Conservation (phyloP, 1,284 basidiomycete genomes). For the Moesziomyces globuligerus region DNA sequence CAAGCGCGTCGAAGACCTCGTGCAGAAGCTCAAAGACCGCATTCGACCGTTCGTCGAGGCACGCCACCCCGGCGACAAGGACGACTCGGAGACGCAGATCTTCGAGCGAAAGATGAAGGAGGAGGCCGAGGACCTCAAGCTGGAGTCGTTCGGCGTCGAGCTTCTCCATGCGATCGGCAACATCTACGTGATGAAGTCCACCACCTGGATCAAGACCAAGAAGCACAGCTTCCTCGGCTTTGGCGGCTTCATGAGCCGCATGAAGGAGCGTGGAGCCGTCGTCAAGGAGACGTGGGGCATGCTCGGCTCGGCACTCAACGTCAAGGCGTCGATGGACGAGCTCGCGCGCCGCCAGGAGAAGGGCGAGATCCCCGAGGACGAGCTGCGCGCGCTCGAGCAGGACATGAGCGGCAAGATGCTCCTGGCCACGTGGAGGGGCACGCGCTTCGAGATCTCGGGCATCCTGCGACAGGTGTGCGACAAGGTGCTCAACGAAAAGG, state of each 20-base stretch:
- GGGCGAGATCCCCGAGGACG: conserved; percentile 82
- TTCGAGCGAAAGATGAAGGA: conserved; percentile 79
- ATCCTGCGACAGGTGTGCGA: conserved; percentile 64
- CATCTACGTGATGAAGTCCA: conserved; percentile 91
- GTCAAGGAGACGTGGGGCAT: conserved; percentile 71
- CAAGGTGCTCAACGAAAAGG: conserved; percentile 65
- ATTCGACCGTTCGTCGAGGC: conserved; percentile 71
- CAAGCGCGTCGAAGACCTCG: conserved; percentile 62
- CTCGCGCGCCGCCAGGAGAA: conserved; percentile 90
- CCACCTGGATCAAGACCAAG: conserved; percentile 82
- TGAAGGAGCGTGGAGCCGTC: conserved; percentile 89
- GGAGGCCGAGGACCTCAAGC: conserved; percentile 95
- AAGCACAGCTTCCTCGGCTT: conserved; percentile 80
- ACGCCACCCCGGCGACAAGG: conserved; percentile 82
- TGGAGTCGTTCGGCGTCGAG: conserved; percentile 98
- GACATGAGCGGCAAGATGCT: conserved; percentile 87
- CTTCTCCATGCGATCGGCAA: conserved; percentile 72
- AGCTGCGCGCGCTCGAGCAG: conserved; percentile 80
- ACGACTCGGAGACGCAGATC: conserved; percentile 77
- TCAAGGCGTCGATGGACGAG: conserved; percentile 75
- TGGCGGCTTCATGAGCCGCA: conserved; percentile 88
- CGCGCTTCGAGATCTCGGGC: conserved; percentile 60
- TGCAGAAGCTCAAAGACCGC: conserved; percentile 65
- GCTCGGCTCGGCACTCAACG: conserved; percentile 72
- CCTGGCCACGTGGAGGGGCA: conserved; percentile 59